A percentile compares a stretch with the other conserved stretches of the same genome.
These are phyloP conservation scores for Epichloe brachyelytri DNA, from an alignment of 2,329 filamentous ascomycete species.

Conservation along the genomic window DNA sequence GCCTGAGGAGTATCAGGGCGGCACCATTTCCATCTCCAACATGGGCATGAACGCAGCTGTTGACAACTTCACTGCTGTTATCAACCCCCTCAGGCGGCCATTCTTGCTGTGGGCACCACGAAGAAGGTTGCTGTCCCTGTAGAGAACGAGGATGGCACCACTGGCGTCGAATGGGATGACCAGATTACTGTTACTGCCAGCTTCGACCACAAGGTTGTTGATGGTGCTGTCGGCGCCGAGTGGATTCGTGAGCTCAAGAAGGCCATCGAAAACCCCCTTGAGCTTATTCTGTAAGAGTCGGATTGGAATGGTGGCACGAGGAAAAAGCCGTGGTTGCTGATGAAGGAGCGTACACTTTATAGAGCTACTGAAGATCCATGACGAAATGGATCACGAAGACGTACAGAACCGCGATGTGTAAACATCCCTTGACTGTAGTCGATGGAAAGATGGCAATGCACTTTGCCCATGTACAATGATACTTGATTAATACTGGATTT, in stretches of 20 bases:
- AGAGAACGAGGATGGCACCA: slow-evolving; percentile 70
- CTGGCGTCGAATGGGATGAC: slow-evolving; percentile 78
- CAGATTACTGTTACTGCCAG: slow-evolving; percentile 90
- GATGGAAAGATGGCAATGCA: slow-evolving; percentile 15
- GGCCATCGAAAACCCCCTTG: slow-evolving; percentile 91
- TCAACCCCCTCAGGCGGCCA: slow-evolving; percentile 98
- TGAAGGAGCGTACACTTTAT: slow-evolving; percentile 9
- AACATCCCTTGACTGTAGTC: slow-evolving; percentile 3
- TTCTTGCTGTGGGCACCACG: slow-evolving; percentile 87
- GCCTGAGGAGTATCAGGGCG: slow-evolving; percentile 98
- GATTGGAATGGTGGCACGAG: neutral
- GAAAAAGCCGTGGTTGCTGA: slow-evolving; percentile 1
- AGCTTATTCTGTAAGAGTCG: slow-evolving; percentile 62
- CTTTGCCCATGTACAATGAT: slow-evolving; percentile 29
- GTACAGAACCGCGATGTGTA: neutral
- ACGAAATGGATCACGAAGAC: slow-evolving; percentile 2
- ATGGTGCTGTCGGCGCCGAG: slow-evolving; percentile 90
- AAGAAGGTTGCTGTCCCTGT: slow-evolving; percentile 87
- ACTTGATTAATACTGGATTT: slow-evolving; percentile 27
- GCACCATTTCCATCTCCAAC: slow-evolving; percentile 98
- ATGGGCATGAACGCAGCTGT: slow-evolving; percentile 99
- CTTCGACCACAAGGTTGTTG: slow-evolving; percentile 98
- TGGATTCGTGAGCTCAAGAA: slow-evolving; percentile 97
- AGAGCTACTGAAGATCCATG: slow-evolving; percentile 7
- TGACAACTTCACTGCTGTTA: slow-evolving; percentile 94